These are phyloP conservation scores for Xylariaceae sp. DNA, from an alignment of 2,329 filamentous ascomycete species.

Conservation along the genomic window DNA sequence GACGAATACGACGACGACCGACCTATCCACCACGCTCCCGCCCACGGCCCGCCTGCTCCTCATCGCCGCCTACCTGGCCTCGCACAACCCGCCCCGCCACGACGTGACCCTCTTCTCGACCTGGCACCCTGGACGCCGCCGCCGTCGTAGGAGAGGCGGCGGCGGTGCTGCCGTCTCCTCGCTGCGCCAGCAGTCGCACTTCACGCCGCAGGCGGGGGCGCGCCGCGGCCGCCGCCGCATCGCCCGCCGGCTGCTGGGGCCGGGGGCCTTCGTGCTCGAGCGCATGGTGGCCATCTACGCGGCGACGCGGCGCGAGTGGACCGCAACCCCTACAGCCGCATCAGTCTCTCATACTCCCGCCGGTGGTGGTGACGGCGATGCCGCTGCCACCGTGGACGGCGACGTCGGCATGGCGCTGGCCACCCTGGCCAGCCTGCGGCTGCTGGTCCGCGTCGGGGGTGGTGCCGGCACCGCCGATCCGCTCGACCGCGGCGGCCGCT, in stretches of 20 bases:
- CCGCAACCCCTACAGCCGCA: conserved; percentile 27
- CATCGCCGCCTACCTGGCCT: conserved; percentile 71
- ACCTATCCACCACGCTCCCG: conserved; percentile 54
- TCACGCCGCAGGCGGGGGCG: conserved; percentile 12
- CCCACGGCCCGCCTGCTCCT: conserved; percentile 68
- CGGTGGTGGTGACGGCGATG: conserved; percentile 24
- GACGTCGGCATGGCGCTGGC: conserved; percentile 60
- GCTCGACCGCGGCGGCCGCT: conserved; percentile 65
- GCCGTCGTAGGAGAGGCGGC: conserved; percentile 43
- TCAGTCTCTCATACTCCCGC: too few relatives aligned
- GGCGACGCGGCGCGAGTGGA: conserved; percentile 54
- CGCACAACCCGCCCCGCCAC: conserved; percentile 68
- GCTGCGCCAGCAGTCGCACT: not conserved
- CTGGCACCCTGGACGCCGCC: conserved; percentile 46
- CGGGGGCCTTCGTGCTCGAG: conserved; percentile 70
- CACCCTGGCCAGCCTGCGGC: conserved; percentile 61
- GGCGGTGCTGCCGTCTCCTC: not conserved
- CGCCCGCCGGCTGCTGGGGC: conserved; percentile 66
- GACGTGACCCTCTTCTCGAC: conserved; percentile 72
- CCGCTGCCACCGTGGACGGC: conserved; percentile 33
- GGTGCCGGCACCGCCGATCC: conserved; percentile 62
- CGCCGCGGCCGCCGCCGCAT: conserved; percentile 56
- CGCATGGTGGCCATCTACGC: conserved; percentile 71
- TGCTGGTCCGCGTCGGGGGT: conserved; percentile 60
- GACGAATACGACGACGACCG: conserved; percentile 22